Conservation (phyloP, 352 stramenopile species). For the Pythium volutum region DNA sequence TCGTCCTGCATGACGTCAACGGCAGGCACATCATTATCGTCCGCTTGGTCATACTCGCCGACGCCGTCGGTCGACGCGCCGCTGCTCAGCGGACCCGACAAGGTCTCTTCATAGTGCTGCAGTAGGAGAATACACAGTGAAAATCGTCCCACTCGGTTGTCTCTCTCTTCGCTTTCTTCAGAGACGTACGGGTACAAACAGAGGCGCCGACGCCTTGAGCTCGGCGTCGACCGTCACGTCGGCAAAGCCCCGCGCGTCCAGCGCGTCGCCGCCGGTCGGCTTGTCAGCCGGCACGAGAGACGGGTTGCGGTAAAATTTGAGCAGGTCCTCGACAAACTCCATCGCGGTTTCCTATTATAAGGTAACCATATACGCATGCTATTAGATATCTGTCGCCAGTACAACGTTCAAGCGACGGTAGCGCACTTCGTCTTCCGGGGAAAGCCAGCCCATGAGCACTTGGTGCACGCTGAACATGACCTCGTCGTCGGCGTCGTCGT, state of each 20-base stretch:
- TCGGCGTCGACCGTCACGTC: conserved; percentile 29
- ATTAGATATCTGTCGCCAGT: too few relatives aligned
- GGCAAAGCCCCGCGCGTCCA: background rate
- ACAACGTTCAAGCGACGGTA: background rate
- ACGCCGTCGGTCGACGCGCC: conserved; percentile 23
- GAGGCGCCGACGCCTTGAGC: conserved; percentile 68
- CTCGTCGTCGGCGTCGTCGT: conserved; percentile 39
- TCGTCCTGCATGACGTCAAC: conserved; percentile 56
- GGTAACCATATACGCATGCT: too few relatives aligned
- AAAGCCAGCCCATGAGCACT: conserved; percentile 83
- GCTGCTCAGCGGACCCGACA: conserved; percentile 20
- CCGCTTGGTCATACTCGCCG: conserved; percentile 11
- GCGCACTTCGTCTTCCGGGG: conserved; percentile 65
- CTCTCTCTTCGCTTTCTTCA: background rate
- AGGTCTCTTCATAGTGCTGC: conserved; percentile 13
- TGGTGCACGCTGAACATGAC: conserved; percentile 75
- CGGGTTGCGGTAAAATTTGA: conserved; percentile 54
- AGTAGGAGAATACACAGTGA: background rate
- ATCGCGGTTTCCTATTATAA: conserved; percentile 58
- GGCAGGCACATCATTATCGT: conserved; percentile 16
- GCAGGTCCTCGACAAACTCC: conserved; percentile 69
- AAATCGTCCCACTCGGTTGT: background rate
- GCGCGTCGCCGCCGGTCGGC: conserved; percentile 17
- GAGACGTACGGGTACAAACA: conserved; percentile 52
- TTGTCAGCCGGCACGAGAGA: conserved; percentile 44